Conservation (phyloP, 2,329 filamentous ascomycete genomes). For the Hymenoscyphus scutula region DNA sequence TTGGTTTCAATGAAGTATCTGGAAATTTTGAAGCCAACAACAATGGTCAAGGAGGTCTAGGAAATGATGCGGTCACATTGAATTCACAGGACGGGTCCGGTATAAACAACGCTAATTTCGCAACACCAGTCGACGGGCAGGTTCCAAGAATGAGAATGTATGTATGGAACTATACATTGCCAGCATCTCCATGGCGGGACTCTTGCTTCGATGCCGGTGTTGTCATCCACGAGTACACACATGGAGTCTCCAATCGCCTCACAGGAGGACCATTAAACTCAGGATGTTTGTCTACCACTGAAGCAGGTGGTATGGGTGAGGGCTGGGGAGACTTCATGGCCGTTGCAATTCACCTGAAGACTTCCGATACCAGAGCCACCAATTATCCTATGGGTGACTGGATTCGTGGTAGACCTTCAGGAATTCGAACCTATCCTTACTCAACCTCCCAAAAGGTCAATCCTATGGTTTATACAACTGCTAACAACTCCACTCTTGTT, state of each 20-base stretch:
- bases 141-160: conserved; percentile 59
- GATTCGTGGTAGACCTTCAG: conserved; percentile 43
- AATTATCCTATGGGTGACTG: conserved; percentile 51
- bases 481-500: conserved; percentile 41
- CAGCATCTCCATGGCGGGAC: conserved; percentile 39
- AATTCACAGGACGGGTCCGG: conserved; percentile 55
- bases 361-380: conserved; percentile 44
- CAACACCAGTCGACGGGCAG: conserved; percentile 51
- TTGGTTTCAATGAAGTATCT: conserved; percentile 57
- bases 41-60: conserved; percentile 51
- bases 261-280: conserved; percentile 44
- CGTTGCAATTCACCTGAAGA: conserved; percentile 47
- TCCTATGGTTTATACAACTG: conserved; percentile 48
- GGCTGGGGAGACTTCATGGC: conserved; percentile 58
- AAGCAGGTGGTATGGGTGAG: conserved; percentile 56
- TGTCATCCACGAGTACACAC: conserved; percentile 58
- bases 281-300: conserved; percentile 45
- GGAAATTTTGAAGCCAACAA: conserved; percentile 61
- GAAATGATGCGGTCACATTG: conserved; percentile 52
- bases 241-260: conserved; percentile 45
- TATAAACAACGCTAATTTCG: conserved; percentile 57
- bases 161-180: conserved; percentile 44
- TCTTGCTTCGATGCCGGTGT: conserved; percentile 57
- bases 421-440: conserved; percentile 52
- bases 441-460: conserved; percentile 49